Base-by-base conservation (phyloP, 257 asterid species). In the Penstemon davidsonii region DNA sequence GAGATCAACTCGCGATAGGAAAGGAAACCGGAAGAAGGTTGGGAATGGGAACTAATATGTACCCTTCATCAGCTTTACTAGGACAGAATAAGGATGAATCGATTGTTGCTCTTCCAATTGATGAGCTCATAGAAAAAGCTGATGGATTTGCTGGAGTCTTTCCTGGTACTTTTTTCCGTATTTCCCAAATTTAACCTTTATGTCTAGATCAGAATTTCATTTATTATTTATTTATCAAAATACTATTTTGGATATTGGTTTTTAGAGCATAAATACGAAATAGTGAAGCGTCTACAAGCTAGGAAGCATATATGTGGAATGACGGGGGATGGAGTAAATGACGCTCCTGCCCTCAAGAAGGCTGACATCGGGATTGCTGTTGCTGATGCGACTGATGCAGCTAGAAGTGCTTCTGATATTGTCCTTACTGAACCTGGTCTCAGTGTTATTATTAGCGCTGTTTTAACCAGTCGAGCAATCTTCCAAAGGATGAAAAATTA, bases 1-100 rank as follows among this genome's bases (percentile, higher is more conserved):
- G 99, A 65, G 99, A 93, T 82, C 99, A 90, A 70, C 95, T 93
- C 4, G 99, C 99, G 10, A 93, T 93, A 52, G 99, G 92, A 68
- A 93, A 93, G 76, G 99, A 93, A 85, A 90, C 99, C 11, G 99
- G 99, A 25, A 83, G 99, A 13, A 85, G 99, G 44, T 68, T 93
- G 79, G 99, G 99, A 69, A 93, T 93, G 99, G 99, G 99, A 71
- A 93, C 99, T 41, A 93, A 93, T 82, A 93, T 93, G 99, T 90
- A 93, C 57, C 99, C 99, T 61, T 80, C 99, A 8, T 93, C 99
- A 13, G 96, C 99, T 81, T 75, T 93, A 76, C 81, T 93, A 64
- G 99, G 99, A 53, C 97, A 90, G 79, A 77, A 89, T 80, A 93
- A 93, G 82, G 99, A 93, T 59, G 97, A 93, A 80, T 93, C 98